These are phyloP conservation scores for Rhizopus arrhizus DNA, from an alignment of 371 early-diverging fungal genomes.

Conservation along the genomic window DNA sequence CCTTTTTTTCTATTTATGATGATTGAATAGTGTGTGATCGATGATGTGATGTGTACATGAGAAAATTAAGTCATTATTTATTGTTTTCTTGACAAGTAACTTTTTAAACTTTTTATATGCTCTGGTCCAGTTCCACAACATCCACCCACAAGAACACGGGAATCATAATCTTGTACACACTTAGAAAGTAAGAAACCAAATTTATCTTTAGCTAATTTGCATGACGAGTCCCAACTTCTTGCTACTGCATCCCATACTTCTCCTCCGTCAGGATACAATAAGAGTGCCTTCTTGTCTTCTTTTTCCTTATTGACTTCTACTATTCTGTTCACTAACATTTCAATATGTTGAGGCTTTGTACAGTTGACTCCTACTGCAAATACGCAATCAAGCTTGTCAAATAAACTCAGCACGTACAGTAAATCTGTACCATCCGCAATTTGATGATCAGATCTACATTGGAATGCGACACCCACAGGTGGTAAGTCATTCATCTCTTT, in stretches of 20 bases:
- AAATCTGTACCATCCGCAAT: conserved; percentile 49
- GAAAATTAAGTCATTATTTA: too few relatives aligned
- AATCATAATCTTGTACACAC: conserved; percentile 24
- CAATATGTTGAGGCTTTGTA: conserved; percentile 49
- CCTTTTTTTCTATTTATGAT: too few relatives aligned
- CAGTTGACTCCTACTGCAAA: conserved; percentile 63
- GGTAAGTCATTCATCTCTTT: conserved; percentile 7
- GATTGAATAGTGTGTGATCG: too few relatives aligned
- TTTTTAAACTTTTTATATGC: conserved; percentile 30
- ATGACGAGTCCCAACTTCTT: conserved; percentile 31
- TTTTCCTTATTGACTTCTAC: conserved; percentile 1
- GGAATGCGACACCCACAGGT: conserved; percentile 46
- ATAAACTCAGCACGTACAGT: conserved; percentile 17
- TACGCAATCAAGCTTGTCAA: conserved; percentile 27
- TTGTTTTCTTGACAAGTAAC: neutral
- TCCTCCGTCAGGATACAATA: conserved; percentile 54
- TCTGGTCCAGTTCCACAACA: conserved; percentile 51
- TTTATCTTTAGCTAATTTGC: conserved; percentile 25
- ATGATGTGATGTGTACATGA: too few relatives aligned
- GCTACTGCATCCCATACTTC: conserved; percentile 45
- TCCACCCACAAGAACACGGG: conserved; percentile 49
- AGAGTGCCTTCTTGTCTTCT: conserved; percentile 19
- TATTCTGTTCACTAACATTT: conserved; percentile 15
- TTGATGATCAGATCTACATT: conserved; percentile 40
- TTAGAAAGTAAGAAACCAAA: conserved; percentile 37